phyloP scores from a whole-genome alignment of 192 early-diverging fungal genomes.

The Lobulomyces angularis region DNA sequence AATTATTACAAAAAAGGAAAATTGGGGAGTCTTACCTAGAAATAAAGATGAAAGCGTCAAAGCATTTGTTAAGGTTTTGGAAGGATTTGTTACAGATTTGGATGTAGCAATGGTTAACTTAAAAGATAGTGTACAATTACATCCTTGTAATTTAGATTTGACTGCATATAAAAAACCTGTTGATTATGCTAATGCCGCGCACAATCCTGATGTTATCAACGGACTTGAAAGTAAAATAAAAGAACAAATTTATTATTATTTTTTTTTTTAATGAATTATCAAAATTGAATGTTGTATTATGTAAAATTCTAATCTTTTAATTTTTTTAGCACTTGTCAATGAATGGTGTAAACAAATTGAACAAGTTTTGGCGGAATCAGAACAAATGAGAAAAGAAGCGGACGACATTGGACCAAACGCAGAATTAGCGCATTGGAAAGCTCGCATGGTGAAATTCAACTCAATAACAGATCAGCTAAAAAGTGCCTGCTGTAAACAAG shows the following conservation, averaged over 20 bases:
- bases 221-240: constrained; percentile 37
- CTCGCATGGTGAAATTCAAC: constrained; percentile 58
- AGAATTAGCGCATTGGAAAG: constrained; percentile 58
- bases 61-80: constrained; percentile 41
- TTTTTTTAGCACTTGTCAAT: constrained; percentile 28
- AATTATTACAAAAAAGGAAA: constrained; percentile 27
- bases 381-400: constrained; percentile 58
- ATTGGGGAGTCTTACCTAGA: constrained; percentile 39
- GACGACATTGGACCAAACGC: constrained; percentile 59
- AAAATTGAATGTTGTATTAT: too few relatives aligned
- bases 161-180: constrained; percentile 41
- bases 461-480: constrained; percentile 54
- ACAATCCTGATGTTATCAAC: constrained; percentile 42
- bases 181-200: constrained; percentile 42
- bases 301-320: background rate
- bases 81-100: constrained; percentile 43
- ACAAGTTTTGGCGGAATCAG: constrained; percentile 49
- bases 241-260: too few relatives aligned
- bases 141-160: constrained; percentile 37
- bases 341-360: constrained; percentile 62
- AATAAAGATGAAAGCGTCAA: constrained; percentile 39
- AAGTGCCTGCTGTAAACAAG: constrained; percentile 43
- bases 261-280: constrained; percentile 6
- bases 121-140: constrained; percentile 44
- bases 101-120: constrained; percentile 59